phyloP scores from a whole-genome alignment of 768 basidiomycete species.

The Flagelloscypha sp. region DNA sequence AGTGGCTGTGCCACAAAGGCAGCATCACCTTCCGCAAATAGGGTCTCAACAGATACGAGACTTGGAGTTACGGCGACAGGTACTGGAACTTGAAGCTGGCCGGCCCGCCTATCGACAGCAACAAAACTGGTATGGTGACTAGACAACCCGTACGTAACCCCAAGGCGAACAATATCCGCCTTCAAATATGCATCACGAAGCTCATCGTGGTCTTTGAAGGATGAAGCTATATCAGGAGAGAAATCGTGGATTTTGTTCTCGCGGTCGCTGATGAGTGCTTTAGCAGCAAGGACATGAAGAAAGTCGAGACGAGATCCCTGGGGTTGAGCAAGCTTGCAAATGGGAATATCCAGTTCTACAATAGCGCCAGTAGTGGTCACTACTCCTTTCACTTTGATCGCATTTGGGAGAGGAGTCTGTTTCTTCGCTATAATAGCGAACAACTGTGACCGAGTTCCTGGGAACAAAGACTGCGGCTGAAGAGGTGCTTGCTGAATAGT shows the following conservation, averaged over 20 bases:
- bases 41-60: too few species aligned
- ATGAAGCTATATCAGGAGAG: constrained; percentile 8
- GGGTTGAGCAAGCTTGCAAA: background rate
- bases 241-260: too few species aligned
- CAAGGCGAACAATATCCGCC: constrained; percentile 27
- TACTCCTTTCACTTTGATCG: too few species aligned
- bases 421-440: background rate
- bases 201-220: constrained; percentile 12
- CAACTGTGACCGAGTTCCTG: background rate
- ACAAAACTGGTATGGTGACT: constrained; percentile 33
- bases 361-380: background rate
- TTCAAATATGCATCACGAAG: too few species aligned
- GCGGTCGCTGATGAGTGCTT: constrained; percentile 26
- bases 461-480: background rate
- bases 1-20: too few species aligned
- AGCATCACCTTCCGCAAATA: too few species aligned
- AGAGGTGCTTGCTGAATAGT: background rate
- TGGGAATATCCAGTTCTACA: background rate
- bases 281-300: constrained; percentile 33
- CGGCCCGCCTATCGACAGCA: too few species aligned
- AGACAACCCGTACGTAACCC: constrained; percentile 25
- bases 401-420: background rate
- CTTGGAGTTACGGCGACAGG: too few species aligned
- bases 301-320: too few species aligned
- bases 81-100: too few species aligned